Conservation (phyloP, 768 basidiomycete species). For the Suillus clintonianus region DNA sequence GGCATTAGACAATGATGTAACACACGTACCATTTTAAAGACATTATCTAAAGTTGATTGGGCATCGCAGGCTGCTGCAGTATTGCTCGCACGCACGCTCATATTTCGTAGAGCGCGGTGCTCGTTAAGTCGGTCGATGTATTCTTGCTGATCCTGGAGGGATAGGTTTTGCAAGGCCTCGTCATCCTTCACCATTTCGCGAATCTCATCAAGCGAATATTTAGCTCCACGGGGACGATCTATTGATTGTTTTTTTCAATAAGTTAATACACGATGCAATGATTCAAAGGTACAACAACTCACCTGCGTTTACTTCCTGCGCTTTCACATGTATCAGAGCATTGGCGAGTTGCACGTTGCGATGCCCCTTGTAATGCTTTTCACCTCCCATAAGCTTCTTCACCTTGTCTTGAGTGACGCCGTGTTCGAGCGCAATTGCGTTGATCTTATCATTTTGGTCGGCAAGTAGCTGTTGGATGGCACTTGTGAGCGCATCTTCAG, state of each 20-base stretch:
- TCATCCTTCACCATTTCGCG: background rate
- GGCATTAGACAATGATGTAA: background rate
- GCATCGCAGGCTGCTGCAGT: constrained; percentile 7
- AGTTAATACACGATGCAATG: too few species aligned
- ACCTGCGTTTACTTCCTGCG: background rate
- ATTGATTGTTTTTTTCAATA: background rate
- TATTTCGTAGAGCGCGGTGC: background rate
- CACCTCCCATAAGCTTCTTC: background rate
- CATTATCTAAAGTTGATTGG: background rate
- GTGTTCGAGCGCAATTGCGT: background rate
- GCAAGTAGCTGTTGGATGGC: background rate
- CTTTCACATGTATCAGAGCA: constrained; percentile 2
- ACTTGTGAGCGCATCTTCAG: background rate
- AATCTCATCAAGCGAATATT: background rate
- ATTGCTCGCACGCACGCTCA: constrained; percentile 4
- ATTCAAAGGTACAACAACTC: background rate
- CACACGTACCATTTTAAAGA: background rate
- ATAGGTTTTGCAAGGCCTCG: background rate
- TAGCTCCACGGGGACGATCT: background rate
- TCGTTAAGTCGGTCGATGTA: constrained; percentile 1
- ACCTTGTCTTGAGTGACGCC: background rate
- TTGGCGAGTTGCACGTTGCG: background rate
- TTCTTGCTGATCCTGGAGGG: background rate
- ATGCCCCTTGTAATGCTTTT: background rate
- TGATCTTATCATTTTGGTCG: background rate